A percentile compares a stretch with the other conserved stretches of the same genome.
These are phyloP conservation scores for Spergularia azorica DNA, from an alignment of 179 eudicot genomes.

Conservation along the genomic window DNA sequence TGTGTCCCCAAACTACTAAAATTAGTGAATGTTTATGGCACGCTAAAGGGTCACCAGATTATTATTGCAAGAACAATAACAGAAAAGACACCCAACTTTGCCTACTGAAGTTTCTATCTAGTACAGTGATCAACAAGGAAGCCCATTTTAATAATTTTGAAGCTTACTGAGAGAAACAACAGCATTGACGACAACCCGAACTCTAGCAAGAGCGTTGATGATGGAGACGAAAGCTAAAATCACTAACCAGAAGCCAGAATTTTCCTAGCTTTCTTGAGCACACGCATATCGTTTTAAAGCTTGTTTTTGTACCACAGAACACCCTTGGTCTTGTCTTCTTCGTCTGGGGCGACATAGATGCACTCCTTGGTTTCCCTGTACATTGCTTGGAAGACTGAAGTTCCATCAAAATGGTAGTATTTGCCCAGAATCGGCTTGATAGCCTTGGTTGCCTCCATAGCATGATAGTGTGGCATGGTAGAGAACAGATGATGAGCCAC, in stretches of 20 bases:
- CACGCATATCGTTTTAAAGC: slow-evolving; percentile 21
- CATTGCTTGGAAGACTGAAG: slow-evolving; percentile 48
- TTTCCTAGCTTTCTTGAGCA: slow-evolving; percentile 10
- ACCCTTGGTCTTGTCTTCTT: slow-evolving; percentile 37
- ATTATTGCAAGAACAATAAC: slow-evolving; percentile 10
- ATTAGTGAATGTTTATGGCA: too few species aligned
- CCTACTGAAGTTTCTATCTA: background rate
- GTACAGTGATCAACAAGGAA: too few species aligned
- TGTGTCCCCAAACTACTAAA: too few species aligned
- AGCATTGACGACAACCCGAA: too few species aligned
- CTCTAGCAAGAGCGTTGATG: background rate
- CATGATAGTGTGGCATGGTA: slow-evolving; percentile 69
- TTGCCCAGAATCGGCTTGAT: slow-evolving; percentile 58
- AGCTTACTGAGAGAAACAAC: too few species aligned
- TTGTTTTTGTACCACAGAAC: slow-evolving; percentile 47
- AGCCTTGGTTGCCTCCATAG: slow-evolving; percentile 69
- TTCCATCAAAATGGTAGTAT: slow-evolving; percentile 55
- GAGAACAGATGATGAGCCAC: slow-evolving; percentile 65
- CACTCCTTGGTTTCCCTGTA: slow-evolving; percentile 67
- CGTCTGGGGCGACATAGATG: slow-evolving; percentile 53
- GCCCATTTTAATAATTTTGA: too few species aligned
- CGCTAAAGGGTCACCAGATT: too few species aligned
- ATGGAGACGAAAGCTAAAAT: background rate
- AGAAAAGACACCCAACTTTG: slow-evolving; percentile 11
- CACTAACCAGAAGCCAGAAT: background rate